phyloP scores from a whole-genome alignment of 371 early-diverging fungal genomes.

The Saksenaea vasiformis region DNA sequence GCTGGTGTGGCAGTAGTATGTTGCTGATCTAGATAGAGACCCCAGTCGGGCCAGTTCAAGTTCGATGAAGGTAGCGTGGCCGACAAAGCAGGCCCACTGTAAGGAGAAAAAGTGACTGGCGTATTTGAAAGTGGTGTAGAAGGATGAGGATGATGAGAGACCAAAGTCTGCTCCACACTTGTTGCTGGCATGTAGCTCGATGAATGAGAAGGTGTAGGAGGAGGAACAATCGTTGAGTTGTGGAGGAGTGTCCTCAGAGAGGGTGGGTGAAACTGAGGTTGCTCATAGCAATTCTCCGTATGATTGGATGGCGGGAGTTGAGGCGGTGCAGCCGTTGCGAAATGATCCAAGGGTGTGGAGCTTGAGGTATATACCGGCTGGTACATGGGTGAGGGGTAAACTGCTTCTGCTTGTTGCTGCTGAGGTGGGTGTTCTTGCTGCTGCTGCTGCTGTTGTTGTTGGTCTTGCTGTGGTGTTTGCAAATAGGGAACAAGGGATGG shows the following conservation, averaged over 20 bases:
- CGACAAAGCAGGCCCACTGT: constrained; percentile 9
- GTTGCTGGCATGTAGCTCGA: background rate
- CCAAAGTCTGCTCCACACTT: background rate
- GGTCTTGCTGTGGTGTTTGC: background rate
- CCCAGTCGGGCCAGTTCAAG: constrained; percentile 12
- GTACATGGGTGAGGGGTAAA: constrained; percentile 1
- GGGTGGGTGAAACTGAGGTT: background rate
- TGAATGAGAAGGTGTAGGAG: constrained; percentile 1
- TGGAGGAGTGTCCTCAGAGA: background rate
- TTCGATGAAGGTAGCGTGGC: constrained; percentile 12
- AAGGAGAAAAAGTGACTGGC: constrained; percentile 9
- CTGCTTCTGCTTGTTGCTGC: background rate
- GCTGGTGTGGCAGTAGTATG: background rate
- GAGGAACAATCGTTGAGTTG: background rate
- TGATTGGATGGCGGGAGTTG: background rate
- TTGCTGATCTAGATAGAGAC: constrained; percentile 9
- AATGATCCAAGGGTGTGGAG: background rate
- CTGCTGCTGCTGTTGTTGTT: constrained; percentile 1
- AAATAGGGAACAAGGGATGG: background rate
- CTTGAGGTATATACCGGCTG: background rate
- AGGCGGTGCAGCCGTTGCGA: constrained; percentile 2
- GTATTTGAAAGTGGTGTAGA: background rate
- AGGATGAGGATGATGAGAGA: constrained; percentile 3
- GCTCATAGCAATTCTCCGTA: background rate
- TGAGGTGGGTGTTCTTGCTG: background rate